These are phyloP conservation scores for Pulveroboletus frians DNA, from an alignment of 768 basidiomycete genomes.

Conservation along the genomic window DNA sequence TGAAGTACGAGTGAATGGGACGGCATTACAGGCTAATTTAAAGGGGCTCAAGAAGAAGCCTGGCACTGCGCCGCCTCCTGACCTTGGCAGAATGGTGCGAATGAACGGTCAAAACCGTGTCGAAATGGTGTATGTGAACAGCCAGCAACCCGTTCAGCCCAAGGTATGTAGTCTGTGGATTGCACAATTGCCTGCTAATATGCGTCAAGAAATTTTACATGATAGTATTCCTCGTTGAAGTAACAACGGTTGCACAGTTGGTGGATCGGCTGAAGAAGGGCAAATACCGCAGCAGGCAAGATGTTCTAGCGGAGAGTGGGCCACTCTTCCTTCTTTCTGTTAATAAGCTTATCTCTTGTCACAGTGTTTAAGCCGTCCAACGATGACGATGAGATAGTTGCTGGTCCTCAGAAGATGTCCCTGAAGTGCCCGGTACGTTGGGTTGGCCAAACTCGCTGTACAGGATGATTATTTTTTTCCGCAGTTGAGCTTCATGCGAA, in stretches of 20 bases:
- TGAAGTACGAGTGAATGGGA: conserved; percentile 82
- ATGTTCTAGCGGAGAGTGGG: conserved; percentile 67
- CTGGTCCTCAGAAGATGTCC: conserved; percentile 85
- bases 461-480: conserved; percentile 2
- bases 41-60: conserved; percentile 95
- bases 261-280: conserved; percentile 65
- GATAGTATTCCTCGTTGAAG: conserved; percentile 78
- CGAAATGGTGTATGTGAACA: conserved; percentile 89
- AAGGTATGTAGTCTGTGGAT: conserved; percentile 47
- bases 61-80: conserved; percentile 88
- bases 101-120: conserved; percentile 54
- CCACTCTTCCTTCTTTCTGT: conserved; percentile 5
- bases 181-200: conserved; percentile 4
- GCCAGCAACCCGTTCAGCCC: conserved; percentile 65
- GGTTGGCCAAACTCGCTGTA: not conserved
- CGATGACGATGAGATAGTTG: conserved; percentile 89
- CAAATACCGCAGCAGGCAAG: conserved; percentile 57
- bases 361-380: conserved; percentile 54
- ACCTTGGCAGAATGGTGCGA: conserved; percentile 44
- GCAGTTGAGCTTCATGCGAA: conserved; percentile 81
- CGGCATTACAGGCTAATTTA: conserved; percentile 64
- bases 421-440: conserved; percentile 86
- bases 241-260: conserved; percentile 62
- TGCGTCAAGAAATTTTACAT: conserved; percentile 88
- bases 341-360: conserved; percentile 1